Evolutionary conservation across 768 basidiomycete species (phyloP).

Genomic region (Tremella fuciformis): DNA sequence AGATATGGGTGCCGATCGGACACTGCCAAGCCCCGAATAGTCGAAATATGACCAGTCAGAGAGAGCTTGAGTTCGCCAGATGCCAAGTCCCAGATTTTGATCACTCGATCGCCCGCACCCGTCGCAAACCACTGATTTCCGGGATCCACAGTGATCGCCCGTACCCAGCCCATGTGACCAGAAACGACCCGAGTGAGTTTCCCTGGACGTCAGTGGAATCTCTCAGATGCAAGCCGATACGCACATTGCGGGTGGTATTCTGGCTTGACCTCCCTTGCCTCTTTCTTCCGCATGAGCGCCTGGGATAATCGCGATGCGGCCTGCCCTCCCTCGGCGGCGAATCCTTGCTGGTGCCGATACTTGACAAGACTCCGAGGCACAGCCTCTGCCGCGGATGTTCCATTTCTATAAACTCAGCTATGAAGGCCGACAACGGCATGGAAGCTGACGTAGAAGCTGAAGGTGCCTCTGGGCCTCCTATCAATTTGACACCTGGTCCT

Average conservation of each 20-base stretch:
- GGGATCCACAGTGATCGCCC: slow-evolving; percentile 92
- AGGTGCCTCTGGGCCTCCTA: slow-evolving; percentile 52
- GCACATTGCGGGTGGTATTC: slow-evolving; percentile 81
- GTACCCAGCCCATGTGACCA: slow-evolving; percentile 96
- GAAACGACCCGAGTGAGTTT: slow-evolving; percentile 95
- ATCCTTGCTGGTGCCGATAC: slow-evolving; percentile 51
- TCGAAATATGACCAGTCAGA: slow-evolving; percentile 94
- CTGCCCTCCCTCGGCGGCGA: slow-evolving; percentile 52
- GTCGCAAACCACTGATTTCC: slow-evolving; percentile 99
- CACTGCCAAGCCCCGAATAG: slow-evolving; percentile 90
- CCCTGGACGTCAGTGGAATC: slow-evolving; percentile 54
- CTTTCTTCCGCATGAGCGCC: slow-evolving; percentile 87
- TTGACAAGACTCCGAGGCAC: slow-evolving; percentile 45
- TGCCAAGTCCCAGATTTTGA: slow-evolving; percentile 98
- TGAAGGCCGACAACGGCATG: background rate
- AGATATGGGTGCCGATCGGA: slow-evolving; percentile 91
- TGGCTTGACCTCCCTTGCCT: slow-evolving; percentile 88
- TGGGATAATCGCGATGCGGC: slow-evolving; percentile 64
- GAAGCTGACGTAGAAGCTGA: slow-evolving; percentile 27
- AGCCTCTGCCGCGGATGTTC: slow-evolving; percentile 7
- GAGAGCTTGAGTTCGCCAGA: slow-evolving; percentile 96
- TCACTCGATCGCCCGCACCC: slow-evolving; percentile 94
- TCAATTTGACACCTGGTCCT: slow-evolving; percentile 48
- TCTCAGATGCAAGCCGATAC: slow-evolving; percentile 8
- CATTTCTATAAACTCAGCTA: slow-evolving; percentile 9